These are phyloP conservation scores for Macrocybe gigantea DNA, from an alignment of 768 basidiomycete species.

Conservation along the genomic window DNA sequence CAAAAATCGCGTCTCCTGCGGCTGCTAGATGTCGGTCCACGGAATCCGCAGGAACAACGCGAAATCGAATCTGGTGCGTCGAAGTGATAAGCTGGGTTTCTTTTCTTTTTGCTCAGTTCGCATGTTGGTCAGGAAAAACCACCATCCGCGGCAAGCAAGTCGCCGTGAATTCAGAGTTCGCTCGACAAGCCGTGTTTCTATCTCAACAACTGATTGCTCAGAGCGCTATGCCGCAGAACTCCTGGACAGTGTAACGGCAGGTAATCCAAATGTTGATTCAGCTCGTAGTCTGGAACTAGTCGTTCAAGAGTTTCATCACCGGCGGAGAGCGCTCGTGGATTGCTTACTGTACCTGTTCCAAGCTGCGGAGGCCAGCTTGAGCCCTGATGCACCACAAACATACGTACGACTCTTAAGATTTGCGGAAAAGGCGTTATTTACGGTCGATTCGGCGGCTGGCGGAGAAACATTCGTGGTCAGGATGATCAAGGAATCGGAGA, in stretches of 20 bases:
- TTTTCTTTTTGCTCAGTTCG: neutral
- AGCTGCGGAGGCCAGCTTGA: slow-evolving; percentile 44
- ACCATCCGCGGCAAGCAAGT: slow-evolving; percentile 58
- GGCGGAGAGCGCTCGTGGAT: slow-evolving; percentile 66
- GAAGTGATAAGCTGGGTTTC: neutral
- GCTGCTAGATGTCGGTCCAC: slow-evolving; percentile 60
- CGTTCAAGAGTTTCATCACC: slow-evolving; percentile 61
- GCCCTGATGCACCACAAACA: slow-evolving; percentile 38
- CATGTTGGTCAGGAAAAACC: slow-evolving; percentile 49
- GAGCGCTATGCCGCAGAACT: slow-evolving; percentile 75
- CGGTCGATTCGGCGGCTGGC: slow-evolving; percentile 22
- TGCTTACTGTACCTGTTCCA: slow-evolving; percentile 68
- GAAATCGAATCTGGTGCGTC: slow-evolving; percentile 65
- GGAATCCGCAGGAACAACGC: slow-evolving; percentile 57
- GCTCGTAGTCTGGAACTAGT: slow-evolving; percentile 59
- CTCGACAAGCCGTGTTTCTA: slow-evolving; percentile 70
- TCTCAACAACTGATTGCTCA: slow-evolving; percentile 79
- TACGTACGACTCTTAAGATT: slow-evolving; percentile 50
- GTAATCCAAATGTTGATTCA: slow-evolving; percentile 58
- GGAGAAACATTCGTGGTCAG: slow-evolving; percentile 43
- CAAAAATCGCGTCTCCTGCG: slow-evolving; percentile 58
- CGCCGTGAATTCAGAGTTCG: slow-evolving; percentile 75
- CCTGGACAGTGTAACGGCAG: slow-evolving; percentile 54
- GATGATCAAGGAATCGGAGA: slow-evolving; percentile 61
- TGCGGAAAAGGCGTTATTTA: slow-evolving; percentile 49